Evolutionary conservation across 345 rosid genomes (phyloP), one percentile per base, ranked within the genome.

Genomic region (Eucalyptus fibrosa): DNA sequence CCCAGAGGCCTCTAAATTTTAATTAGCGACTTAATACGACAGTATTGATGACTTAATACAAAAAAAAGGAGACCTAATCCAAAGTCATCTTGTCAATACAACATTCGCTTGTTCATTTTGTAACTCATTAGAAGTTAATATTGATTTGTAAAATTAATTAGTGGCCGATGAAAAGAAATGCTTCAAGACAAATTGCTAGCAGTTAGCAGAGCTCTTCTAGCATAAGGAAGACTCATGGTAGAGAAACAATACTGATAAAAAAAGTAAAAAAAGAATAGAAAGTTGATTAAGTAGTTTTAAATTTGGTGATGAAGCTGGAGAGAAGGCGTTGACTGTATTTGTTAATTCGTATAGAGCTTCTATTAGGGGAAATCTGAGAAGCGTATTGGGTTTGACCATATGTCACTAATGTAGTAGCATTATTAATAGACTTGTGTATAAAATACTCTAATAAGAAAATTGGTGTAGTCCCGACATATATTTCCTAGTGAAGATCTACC

Each of bases 151-250:
- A 67, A 32, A 32, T 16, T 32, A 0, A 1, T 30, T 32, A 16
- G 12, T 67, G 80, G 80, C 23, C 18, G 9, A 67, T 32, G 18
- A 67, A 32, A 67, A 32, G 40, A 32, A 67, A 67, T 32, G 40
- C 80, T 32, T 16, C 80, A 32, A 32, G 40, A 67, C 80, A 67
- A 67, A 67, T n/a, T 16, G 42, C 80, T 30, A 67, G 40, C 11
- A 17, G 12, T 32, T 67, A 32, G 80, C 77, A 32, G 40, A 32
- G 17, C 18, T 65, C 77, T n/a, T 65, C 18, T 65, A 65, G 21
- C 77, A 65, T n/a, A 14, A 0, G 77, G 37, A 3, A 65, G 37
- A 65, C 77, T n/a, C 37, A 7, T 65, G 77, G 21, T 0, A 32
- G 77, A 30, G 77, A 32, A 65, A 65, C 37, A 65, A n/a, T 65